A percentile compares a stretch with the other conserved stretches of the same genome.
These are phyloP conservation scores for Dimargaris xerosporica DNA, from an alignment of 192 early-diverging fungal genomes.

Conservation along the genomic window DNA sequence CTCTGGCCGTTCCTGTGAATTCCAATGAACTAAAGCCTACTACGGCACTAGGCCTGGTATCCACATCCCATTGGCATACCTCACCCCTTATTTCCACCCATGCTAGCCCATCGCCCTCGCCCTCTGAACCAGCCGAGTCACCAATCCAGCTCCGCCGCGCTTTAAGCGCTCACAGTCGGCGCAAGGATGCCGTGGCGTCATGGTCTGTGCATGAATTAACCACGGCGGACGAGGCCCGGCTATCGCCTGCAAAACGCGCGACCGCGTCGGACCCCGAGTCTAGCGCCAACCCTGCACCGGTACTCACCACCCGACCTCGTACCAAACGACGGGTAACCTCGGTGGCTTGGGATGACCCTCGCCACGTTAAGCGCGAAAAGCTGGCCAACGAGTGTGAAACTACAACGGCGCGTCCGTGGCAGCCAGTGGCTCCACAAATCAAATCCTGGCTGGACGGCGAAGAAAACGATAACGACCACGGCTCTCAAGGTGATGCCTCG, in stretches of 20 bases:
- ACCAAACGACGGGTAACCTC: too few species aligned
- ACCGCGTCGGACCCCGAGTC: too few species aligned
- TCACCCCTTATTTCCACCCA: neutral
- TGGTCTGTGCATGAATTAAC: conserved; percentile 3
- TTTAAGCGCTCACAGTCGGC: neutral
- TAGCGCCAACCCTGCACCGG: too few species aligned
- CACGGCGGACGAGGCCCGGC: neutral
- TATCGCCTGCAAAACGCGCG: conserved; percentile 4
- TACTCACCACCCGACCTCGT: too few species aligned
- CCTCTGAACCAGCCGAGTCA: neutral
- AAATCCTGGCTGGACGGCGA: neutral
- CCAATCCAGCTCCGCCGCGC: neutral
- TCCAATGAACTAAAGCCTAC: neutral
- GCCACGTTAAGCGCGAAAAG: neutral
- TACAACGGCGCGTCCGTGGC: neutral
- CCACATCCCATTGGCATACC: neutral
- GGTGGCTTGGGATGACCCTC: too few species aligned
- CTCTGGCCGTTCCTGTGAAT: neutral
- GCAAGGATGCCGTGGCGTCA: neutral
- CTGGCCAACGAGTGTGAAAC: neutral
- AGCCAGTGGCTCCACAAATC: neutral
- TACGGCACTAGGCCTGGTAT: neutral
- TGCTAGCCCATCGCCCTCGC: neutral
- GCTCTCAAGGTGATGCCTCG: too few species aligned
- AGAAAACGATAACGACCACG: conserved; percentile 12